Base-by-base conservation (phyloP, 352 stramenopile genomes). In the Phytophthora pinifolia region DNA sequence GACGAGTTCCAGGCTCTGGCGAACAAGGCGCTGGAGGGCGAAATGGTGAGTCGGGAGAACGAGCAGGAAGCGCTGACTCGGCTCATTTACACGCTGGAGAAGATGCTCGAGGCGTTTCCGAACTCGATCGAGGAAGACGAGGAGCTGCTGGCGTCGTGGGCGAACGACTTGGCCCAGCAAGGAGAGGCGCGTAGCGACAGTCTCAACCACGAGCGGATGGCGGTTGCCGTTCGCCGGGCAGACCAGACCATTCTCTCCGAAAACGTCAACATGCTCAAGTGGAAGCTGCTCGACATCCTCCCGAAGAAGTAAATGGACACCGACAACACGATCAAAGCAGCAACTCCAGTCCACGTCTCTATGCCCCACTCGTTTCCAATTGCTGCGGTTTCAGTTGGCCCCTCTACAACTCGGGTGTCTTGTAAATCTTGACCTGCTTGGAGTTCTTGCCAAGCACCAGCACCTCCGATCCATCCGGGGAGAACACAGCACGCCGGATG, bases 361-460 rank as follows among this genome's bases (percentile, higher is more conserved):
- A 47, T 61, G 46, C 44, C 14, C 46, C 17, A 45, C 20, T 47
- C 31, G 27, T 54, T 50, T 39, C 15, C 17, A 20, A 27, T 33
- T 42, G 22, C 13, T 37, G 9, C 9, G 41, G 3, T 12, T 31
- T 31, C 29, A 55, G 22, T 56, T 29, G 18, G 20, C 17, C 46
- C 7, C 32, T 64, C 34, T 71, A 80, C 30, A 70, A 29, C 13
- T 62, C 44, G 15, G 78, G 79, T 0, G 67, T 66, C 37, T 87
- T 85, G 69, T 77, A 92, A 44, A 89, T 71, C 54, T 89, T 92
- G 63, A 74, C 59, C 29, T 82, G 62, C 44, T 92, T 92, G 57
- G 58, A 72, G 35, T 66, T 72, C 42, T 83, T 84, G 41, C 81
- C 81, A 6, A 86, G 56, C 10, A 85, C 75, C n/a, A 92, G 61